Evolutionary conservation across 73 alveolate genomes (phyloP).

Genomic region (Uronychia setigera): DNA sequence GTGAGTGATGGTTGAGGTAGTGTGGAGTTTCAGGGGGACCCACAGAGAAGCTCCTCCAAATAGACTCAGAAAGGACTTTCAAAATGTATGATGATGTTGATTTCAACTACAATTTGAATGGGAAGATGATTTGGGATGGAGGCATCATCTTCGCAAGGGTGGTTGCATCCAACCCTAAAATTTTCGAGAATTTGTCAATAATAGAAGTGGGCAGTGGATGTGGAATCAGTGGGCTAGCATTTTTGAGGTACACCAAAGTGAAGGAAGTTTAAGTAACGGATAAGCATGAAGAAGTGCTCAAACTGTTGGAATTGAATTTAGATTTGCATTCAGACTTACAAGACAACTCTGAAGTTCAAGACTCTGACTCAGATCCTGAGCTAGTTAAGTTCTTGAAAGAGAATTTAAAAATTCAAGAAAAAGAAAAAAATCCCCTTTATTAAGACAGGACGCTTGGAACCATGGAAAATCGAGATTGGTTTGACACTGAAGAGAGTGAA

Average conservation of each 20-base stretch:
- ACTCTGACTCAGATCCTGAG: background rate
- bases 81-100: background rate
- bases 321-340: background rate
- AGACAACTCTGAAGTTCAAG: background rate
- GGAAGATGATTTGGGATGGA: background rate
- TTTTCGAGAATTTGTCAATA: background rate
- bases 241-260: background rate
- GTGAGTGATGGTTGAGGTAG: constrained; percentile 4
- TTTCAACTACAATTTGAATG: background rate
- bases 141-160: background rate
- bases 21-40: background rate
- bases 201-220: background rate
- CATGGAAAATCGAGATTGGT: too few species aligned
- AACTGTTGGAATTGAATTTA: background rate
- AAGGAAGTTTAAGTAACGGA: background rate
- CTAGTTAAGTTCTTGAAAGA: background rate
- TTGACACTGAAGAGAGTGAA: too few species aligned
- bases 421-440: too few species aligned
- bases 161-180: background rate
- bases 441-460: too few species aligned
- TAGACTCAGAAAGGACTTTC: background rate
- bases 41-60: background rate
- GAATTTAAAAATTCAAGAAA: too few species aligned
- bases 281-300: background rate
- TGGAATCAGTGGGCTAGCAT: background rate